Percentiles rank a stretch among this genome's conserved stretches.
These are phyloP conservation scores for Diaporthe eres DNA, from an alignment of 2,329 filamentous ascomycete genomes.

Conservation along the genomic window DNA sequence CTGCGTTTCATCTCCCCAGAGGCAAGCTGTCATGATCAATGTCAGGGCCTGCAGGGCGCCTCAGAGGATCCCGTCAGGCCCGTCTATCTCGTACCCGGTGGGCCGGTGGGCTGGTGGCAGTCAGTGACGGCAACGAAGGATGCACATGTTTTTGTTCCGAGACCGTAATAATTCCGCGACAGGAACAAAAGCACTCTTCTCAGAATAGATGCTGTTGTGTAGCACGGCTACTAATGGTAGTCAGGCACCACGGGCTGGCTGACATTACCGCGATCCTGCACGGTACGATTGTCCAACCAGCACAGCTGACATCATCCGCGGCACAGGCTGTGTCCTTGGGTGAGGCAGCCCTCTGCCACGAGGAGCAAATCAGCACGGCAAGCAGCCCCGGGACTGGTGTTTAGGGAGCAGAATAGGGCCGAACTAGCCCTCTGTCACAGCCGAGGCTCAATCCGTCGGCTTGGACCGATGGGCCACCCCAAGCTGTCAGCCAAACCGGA, in stretches of 20 bases:
- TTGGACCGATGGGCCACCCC: constrained; percentile 11
- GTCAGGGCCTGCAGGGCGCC: background rate
- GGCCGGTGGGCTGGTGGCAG: constrained; percentile 15
- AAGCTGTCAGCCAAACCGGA: constrained; percentile 17
- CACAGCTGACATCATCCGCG: constrained; percentile 40
- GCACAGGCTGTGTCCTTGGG: constrained; percentile 30
- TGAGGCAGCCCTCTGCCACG: constrained; percentile 19
- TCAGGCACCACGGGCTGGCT: constrained; percentile 39
- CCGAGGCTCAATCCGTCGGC: constrained; percentile 26
- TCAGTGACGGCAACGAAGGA: constrained; percentile 23
- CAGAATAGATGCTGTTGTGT: constrained; percentile 36
- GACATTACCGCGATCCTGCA: constrained; percentile 34
- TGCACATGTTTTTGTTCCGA: constrained; percentile 24
- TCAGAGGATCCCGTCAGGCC: background rate
- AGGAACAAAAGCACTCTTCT: constrained; percentile 20
- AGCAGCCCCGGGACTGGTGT: constrained; percentile 11
- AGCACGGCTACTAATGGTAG: constrained; percentile 26
- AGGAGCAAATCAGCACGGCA: constrained; percentile 23
- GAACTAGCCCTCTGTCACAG: constrained; percentile 8
- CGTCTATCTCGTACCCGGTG: constrained; percentile 14
- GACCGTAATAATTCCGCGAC: constrained; percentile 18
- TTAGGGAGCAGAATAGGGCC: constrained; percentile 25
- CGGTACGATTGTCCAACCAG: constrained; percentile 31
- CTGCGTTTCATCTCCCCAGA: constrained; percentile 38
- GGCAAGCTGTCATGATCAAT: constrained; percentile 29